These are phyloP conservation scores for Acanthochlamys bracteata DNA, from an alignment of 106 monocot genomes.

Conservation along the genomic window DNA sequence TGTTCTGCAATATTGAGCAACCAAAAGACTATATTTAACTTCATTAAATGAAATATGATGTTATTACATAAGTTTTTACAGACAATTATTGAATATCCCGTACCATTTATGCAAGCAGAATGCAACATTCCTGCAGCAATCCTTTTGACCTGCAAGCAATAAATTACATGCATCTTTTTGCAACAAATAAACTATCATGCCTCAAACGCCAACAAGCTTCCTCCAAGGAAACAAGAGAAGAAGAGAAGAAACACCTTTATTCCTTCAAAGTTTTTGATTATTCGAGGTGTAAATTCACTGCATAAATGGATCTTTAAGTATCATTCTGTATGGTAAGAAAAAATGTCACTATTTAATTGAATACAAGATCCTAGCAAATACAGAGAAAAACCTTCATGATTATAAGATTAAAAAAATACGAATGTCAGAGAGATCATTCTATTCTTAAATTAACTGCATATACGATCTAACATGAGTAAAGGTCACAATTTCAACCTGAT, in stretches of 20 bases:
- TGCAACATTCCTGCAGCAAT: conserved; percentile 89
- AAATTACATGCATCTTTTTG: too few relatives aligned
- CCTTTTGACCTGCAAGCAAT: conserved; percentile 54
- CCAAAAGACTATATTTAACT: conserved; percentile 5
- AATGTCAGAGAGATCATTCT: too few relatives aligned
- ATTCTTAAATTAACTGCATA: too few relatives aligned
- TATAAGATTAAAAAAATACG: too few relatives aligned
- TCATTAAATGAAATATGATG: too few relatives aligned
- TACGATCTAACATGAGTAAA: too few relatives aligned
- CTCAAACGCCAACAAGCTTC: neutral
- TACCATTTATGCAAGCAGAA: conserved; percentile 91
- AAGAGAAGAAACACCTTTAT: conserved; percentile 44
- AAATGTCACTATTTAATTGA: conserved; percentile 22
- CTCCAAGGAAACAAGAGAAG: neutral
- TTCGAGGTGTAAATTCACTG: conserved; percentile 98
- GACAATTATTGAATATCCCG: conserved; percentile 1
- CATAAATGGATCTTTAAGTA: conserved; percentile 65
- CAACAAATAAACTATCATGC: too few relatives aligned
- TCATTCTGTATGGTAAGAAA: conserved; percentile 46
- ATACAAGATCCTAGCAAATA: too few relatives aligned
- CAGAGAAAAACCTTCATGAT: too few relatives aligned
- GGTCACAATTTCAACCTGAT: too few relatives aligned
- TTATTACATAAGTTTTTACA: too few relatives aligned
- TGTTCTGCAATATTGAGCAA: conserved; percentile 36
- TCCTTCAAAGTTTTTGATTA: conserved; percentile 82